These are phyloP conservation scores for Nemania sp. DNA, from an alignment of 2,329 filamentous ascomycete genomes.

Conservation along the genomic window DNA sequence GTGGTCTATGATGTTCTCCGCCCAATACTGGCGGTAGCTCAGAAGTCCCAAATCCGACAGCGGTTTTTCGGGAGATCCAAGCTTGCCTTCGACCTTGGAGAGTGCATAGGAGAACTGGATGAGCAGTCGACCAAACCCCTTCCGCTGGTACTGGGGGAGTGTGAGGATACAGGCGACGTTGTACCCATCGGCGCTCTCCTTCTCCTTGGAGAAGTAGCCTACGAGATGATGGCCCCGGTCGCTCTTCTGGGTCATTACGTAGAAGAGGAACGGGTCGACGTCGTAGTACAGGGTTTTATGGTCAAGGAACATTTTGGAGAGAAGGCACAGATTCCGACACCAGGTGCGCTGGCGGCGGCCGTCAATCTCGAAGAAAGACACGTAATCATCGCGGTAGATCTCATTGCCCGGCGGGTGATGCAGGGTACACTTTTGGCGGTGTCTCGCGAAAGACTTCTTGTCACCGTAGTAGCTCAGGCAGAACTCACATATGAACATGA, in stretches of 20 bases:
- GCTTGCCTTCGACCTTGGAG: slow-evolving; percentile 90
- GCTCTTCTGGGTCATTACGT: slow-evolving; percentile 91
- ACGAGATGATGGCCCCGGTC: slow-evolving; percentile 92
- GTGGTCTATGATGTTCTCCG: slow-evolving; percentile 87
- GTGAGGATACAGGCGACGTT: slow-evolving; percentile 98
- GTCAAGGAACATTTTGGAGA: slow-evolving; percentile 93
- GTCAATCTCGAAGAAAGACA: slow-evolving; percentile 98
- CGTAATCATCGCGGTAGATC: slow-evolving; percentile 91
- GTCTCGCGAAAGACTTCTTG: slow-evolving; percentile 78
- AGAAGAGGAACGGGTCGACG: slow-evolving; percentile 98
- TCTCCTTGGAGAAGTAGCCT: slow-evolving; percentile 99
- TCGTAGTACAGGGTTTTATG: slow-evolving; percentile 99
- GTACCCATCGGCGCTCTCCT: slow-evolving; percentile 94
- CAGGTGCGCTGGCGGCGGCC: slow-evolving; percentile 91
- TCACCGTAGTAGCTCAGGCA: slow-evolving; percentile 91
- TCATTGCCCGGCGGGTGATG: slow-evolving; percentile 96
- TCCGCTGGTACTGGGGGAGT: slow-evolving; percentile 92
- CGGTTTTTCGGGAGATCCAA: slow-evolving; percentile 95
- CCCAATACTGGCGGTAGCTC: slow-evolving; percentile 97
- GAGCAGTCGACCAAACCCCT: slow-evolving; percentile 88
- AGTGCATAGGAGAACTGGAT: slow-evolving; percentile 99
- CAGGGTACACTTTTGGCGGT: slow-evolving; percentile 86
- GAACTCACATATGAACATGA: slow-evolving; percentile 97
- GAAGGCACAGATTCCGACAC: slow-evolving; percentile 92
- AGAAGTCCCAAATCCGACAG: slow-evolving; percentile 90